These are phyloP conservation scores for Coniochaeta sp. DNA, from an alignment of 2,329 filamentous ascomycete genomes.

Conservation along the genomic window DNA sequence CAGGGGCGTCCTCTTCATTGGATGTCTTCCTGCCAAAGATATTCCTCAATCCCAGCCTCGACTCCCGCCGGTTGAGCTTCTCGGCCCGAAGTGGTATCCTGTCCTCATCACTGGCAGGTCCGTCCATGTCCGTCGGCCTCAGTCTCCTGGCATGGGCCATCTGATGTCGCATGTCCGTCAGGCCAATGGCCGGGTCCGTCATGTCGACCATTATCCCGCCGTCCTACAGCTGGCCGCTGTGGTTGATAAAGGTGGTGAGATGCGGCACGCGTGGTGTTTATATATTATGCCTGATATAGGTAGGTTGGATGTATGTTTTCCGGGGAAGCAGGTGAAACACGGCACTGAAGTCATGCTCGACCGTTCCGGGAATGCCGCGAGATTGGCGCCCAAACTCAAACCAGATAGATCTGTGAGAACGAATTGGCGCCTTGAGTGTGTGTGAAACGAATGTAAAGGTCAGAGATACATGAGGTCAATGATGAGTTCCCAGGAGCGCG, in stretches of 20 bases:
- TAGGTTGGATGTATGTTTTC: neutral
- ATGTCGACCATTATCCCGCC: conserved; percentile 13
- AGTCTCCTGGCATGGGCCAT: conserved; percentile 25
- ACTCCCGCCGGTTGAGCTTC: conserved; percentile 40
- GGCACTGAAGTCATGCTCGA: conserved; percentile 3
- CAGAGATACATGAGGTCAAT: neutral
- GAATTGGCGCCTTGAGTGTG: no score
- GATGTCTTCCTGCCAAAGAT: conserved; percentile 41
- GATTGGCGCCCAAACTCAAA: neutral
- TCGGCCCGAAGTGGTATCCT: conserved; percentile 35
- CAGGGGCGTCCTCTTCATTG: conserved; percentile 22
- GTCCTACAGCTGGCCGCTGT: neutral
- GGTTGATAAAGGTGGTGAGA: neutral
- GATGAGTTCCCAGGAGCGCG: neutral
- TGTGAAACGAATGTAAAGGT: neutral
- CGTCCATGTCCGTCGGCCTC: conserved; percentile 30
- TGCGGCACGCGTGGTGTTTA: neutral
- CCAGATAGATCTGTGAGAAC: neutral
- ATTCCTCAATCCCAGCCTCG: conserved; percentile 41
- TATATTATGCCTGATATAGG: conserved; percentile 1
- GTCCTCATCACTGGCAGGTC: conserved; percentile 23
- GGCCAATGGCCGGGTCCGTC: conserved; percentile 12
- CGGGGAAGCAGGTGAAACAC: neutral
- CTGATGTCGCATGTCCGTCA: conserved; percentile 22
- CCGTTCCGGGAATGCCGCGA: neutral